These are phyloP conservation scores for Exophiala alcalophila DNA, from an alignment of 2,329 filamentous ascomycete genomes.

Conservation along the genomic window DNA sequence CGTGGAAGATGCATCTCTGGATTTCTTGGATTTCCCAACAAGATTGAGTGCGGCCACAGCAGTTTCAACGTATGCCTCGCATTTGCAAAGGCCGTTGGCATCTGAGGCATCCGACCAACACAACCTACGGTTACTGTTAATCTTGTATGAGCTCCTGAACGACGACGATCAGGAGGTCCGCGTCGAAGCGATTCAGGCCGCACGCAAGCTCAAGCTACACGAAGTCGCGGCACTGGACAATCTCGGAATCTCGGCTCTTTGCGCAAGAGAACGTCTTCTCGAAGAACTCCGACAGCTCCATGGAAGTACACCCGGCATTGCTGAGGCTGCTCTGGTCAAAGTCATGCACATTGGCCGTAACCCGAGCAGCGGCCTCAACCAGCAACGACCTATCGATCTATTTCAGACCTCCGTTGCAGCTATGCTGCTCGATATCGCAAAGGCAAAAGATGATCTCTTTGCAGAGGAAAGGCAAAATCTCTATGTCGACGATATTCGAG, in stretches of 20 bases:
- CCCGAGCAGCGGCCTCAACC: constrained; percentile 43
- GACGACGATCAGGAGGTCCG: constrained; percentile 93
- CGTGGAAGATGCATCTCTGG: constrained; percentile 15
- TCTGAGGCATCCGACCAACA: constrained; percentile 41
- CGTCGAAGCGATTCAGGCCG: constrained; percentile 51
- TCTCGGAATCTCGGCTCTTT: constrained; percentile 47
- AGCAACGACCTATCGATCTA: constrained; percentile 44
- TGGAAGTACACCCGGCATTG: constrained; percentile 30
- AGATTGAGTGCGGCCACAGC: constrained; percentile 22
- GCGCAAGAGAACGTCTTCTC: constrained; percentile 45
- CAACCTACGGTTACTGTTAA: constrained; percentile 33
- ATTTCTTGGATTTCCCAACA: constrained; percentile 27
- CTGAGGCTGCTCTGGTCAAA: constrained; percentile 32
- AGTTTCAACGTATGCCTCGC: constrained; percentile 13
- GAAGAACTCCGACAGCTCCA: constrained; percentile 37
- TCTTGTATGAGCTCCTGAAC: constrained; percentile 72
- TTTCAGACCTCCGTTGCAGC: constrained; percentile 13
- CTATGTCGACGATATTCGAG: constrained; percentile 79
- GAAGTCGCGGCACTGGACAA: constrained; percentile 14
- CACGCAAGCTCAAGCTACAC: constrained; percentile 9
- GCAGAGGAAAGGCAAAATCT: constrained; percentile 89
- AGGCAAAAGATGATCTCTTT: constrained; percentile 64
- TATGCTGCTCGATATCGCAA: constrained; percentile 11
- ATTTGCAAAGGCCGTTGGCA: not conserved
- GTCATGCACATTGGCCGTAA: constrained; percentile 30